Base-by-base conservation (phyloP, 371 early-diverging fungal species). In the Mucor mucedo region DNA sequence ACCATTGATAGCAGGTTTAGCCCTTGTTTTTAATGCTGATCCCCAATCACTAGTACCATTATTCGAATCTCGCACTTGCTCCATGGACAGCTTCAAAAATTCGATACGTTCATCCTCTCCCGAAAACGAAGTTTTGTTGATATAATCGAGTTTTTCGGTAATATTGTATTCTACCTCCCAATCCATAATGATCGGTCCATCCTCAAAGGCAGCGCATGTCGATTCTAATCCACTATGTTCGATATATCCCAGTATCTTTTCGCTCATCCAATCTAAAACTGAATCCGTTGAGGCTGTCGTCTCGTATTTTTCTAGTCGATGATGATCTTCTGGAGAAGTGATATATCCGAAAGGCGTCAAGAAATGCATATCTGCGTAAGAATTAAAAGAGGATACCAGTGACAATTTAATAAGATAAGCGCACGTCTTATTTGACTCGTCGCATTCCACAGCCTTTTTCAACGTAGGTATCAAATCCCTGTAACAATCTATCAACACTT, bases 171-270 rank as follows among this genome's bases (percentile, higher is more conserved):
- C 85, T 21, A 90, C 82, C 70, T 94, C 91, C 59, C 93, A 77
- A 67, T 95, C 95, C 53, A 95, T 75, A 33, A 94, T 72, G 59
- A 94, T 68, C 6, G 95, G 92, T 1, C 92, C 94, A 63, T 85
- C 81, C 27, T 71, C 57, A 71, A 87, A 84, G 1, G 84, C 76
- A 3, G 71, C 60, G n/a, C 38, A 42, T 2, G 74, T 54, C 1
- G 71, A 62, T 7, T 80, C 77, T 8, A 85, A 55, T 0, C 72
- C 75, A 48, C 84, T 75, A 35, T 70, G 53, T 49, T 85, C 87
- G 55, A 88, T 80, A 41, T 84, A 72, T 3, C 33, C 52, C 16
- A 84, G 60, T 21, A 88, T 28, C 10, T 78, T 68, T 40, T 74
- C 68, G 52, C 72, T 75, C 27, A 86, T 59, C 21, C 28, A 48